Percentiles rank a stretch among this genome's conserved stretches.
Conservation (phyloP, 2,329 filamentous ascomycete species). For the Talaromyces atroroseus region DNA sequence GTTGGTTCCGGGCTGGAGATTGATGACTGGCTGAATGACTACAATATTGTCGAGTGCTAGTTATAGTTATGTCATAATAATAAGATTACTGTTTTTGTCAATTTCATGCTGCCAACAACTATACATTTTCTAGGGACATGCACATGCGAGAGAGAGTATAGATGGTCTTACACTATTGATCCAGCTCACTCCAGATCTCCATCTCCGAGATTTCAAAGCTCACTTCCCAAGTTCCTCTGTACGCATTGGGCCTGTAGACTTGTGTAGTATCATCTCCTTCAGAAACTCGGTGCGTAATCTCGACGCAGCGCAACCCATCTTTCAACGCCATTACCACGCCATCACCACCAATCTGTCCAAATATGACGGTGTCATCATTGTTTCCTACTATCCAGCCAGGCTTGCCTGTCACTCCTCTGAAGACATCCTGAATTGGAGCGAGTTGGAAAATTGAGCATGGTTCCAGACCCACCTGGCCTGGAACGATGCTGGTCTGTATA, state of each 20-base stretch:
- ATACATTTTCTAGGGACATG: too few species aligned
- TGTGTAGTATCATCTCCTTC: not conserved
- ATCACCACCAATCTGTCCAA: not conserved
- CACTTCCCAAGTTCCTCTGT: not conserved
- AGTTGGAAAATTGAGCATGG: constrained; percentile 6
- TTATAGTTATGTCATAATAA: too few species aligned
- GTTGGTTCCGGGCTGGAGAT: not conserved
- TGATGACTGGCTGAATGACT: not conserved
- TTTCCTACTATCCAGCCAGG: constrained; percentile 2
- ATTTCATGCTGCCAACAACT: too few species aligned
- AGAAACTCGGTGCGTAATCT: not conserved
- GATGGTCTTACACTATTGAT: not conserved
- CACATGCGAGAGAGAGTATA: too few species aligned
- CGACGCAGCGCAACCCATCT: not conserved
- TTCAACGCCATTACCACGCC: constrained; percentile 2
- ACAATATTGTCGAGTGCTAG: too few species aligned
- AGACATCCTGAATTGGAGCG: constrained; percentile 2
- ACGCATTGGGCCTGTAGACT: not conserved
- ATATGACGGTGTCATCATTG: not conserved
- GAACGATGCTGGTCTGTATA: not conserved
- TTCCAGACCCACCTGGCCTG: not conserved
- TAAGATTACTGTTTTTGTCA: too few species aligned
- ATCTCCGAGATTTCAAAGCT: not conserved
- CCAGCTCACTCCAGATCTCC: constrained; percentile 6
- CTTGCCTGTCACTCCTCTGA: not conserved